Percentiles rank a stretch among this genome's conserved stretches.
Conservation (phyloP, 2,329 filamentous ascomycete genomes). For the Bertia moriformis region DNA sequence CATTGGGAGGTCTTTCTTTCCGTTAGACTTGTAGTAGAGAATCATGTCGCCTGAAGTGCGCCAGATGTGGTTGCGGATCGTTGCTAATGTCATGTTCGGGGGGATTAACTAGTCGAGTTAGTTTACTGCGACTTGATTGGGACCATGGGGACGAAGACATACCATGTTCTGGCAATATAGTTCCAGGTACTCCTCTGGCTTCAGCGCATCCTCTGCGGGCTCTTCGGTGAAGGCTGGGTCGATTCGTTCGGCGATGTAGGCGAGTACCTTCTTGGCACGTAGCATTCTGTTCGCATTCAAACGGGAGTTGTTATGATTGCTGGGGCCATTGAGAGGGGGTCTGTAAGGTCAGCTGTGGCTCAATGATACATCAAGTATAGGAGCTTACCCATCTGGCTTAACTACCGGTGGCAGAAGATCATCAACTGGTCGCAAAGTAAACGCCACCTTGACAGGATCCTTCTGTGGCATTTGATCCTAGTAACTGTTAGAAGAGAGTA, state of each 20-base stretch:
- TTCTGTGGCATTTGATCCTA: slow-evolving; percentile 71
- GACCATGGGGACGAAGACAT: slow-evolving; percentile 14
- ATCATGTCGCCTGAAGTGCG: slow-evolving; percentile 86
- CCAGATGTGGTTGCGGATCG: slow-evolving; percentile 83
- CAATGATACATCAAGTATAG: too few species aligned
- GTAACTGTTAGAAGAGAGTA: slow-evolving; percentile 4
- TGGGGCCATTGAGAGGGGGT: background rate
- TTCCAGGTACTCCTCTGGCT: slow-evolving; percentile 85
- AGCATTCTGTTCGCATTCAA: slow-evolving; percentile 96
- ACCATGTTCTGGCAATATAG: slow-evolving; percentile 89
- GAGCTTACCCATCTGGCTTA: slow-evolving; percentile 48
- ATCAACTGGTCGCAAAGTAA: slow-evolving; percentile 71
- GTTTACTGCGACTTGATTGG: slow-evolving; percentile 6
- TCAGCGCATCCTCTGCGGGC: slow-evolving; percentile 43
- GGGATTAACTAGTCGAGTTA: slow-evolving; percentile 41
- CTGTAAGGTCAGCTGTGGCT: background rate
- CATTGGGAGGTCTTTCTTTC: slow-evolving; percentile 49
- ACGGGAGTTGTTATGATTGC: slow-evolving; percentile 52
- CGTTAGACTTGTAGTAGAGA: slow-evolving; percentile 81
- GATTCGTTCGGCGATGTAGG: slow-evolving; percentile 83
- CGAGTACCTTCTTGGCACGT: slow-evolving; percentile 81
- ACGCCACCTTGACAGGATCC: slow-evolving; percentile 93
- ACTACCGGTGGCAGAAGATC: slow-evolving; percentile 62
- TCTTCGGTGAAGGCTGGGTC: slow-evolving; percentile 52
- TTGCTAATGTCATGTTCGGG: slow-evolving; percentile 82